Evolutionary conservation across 2,329 filamentous ascomycete species (phyloP).

Genomic region (Samsoniella hepiali): DNA sequence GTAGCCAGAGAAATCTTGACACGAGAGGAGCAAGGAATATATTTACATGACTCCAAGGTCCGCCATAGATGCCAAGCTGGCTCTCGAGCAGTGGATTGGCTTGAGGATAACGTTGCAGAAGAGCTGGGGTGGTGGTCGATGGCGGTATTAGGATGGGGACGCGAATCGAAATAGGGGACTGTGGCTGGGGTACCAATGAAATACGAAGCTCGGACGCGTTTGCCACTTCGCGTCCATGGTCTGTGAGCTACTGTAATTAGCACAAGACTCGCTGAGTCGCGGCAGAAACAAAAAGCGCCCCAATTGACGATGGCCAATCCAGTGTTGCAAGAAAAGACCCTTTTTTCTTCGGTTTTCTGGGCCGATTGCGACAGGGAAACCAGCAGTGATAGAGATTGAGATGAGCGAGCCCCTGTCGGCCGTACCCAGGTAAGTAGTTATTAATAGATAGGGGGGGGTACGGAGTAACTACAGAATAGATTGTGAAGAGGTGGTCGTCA

Average conservation of each 20-base stretch:
- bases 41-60: no score
- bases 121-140: neutral
- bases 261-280: neutral
- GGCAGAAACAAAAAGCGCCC: no score
- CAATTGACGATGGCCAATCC: no score
- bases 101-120: neutral
- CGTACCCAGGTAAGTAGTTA: neutral
- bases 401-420: neutral
- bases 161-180: neutral
- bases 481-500: neutral
- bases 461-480: neutral
- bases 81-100: neutral
- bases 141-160: neutral
- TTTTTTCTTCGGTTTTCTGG: neutral
- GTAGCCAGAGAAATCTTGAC: neutral
- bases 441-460: neutral
- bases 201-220: slow-evolving; percentile 7
- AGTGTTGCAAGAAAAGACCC: neutral
- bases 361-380: no score
- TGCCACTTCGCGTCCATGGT: neutral
- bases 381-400: neutral
- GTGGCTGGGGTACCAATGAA: neutral
- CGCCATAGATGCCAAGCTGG: neutral
- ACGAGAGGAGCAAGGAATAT: no score
- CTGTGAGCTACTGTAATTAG: neutral